Evolutionary conservation across 2,329 filamentous ascomycete genomes (phyloP), one percentile per base, ranked within the genome.

Genomic region (Monilinia fructicola): DNA sequence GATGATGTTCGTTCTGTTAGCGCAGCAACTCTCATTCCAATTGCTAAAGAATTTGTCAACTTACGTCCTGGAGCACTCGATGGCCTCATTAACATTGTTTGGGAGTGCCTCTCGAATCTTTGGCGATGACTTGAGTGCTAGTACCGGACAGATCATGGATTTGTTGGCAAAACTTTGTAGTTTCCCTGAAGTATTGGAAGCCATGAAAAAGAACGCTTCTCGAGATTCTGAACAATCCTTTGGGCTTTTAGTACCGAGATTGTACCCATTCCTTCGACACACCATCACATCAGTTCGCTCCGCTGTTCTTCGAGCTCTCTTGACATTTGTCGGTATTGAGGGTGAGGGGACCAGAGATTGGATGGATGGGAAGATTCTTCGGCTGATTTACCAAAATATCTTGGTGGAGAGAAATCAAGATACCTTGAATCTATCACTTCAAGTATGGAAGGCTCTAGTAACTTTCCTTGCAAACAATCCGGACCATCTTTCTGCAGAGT

Each of bases 71-170:
- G 83, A 44, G 88, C 92, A 54, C 83, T 99, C 42, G 88, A 93
- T 69, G 84, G 85, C 40, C 86, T 99, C 50, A 96, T 97, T 77
- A 90, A 91, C 75, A 96, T 98, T 67, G 93, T 99, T 38, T 99
- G 95, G 95, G 91, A 96, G 75, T 98, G 95, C 80, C 82, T 99
- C 31, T 96, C 94, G 4, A 96, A 96, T 76, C 82, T 99, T 99
- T n/a, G 93, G 94, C 71, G 95, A 99, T 76, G 95, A 99, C 76
- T 83, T 99, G 23, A 98, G 93, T 77, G 95, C 95, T 4, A 98
- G 95, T 77, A 99, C 96, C 12, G 95, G 95, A 58, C 96, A 93
- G 66, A 96, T 99, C 65, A 99, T 99, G 96, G 96, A 99, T 77
- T 85, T 99, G 52, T 84, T 99, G 23, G 95, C 96, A 18, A 98